Percentiles rank a stretch among this genome's conserved stretches.
Conservation (phyloP, 2,329 filamentous ascomycete genomes). For the Stemphylium beticola region DNA sequence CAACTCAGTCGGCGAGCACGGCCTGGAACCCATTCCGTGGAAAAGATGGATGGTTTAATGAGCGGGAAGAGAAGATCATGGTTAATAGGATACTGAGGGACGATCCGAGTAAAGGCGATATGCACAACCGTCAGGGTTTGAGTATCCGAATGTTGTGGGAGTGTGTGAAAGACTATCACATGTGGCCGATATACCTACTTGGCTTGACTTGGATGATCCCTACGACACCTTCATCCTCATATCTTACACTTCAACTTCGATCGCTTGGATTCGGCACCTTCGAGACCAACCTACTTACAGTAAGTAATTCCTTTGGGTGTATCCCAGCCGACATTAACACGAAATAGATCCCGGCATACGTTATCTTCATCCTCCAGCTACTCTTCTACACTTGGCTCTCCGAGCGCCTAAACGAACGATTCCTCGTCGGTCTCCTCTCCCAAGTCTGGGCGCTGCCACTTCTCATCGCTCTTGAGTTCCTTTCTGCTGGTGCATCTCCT, state of each 20-base stretch:
- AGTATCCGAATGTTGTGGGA: conserved; percentile 56
- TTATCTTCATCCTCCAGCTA: conserved; percentile 57
- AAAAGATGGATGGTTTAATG: conserved; percentile 69
- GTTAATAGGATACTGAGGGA: conserved; percentile 66
- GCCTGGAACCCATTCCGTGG: conserved; percentile 57
- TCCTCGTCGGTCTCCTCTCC: conserved; percentile 53
- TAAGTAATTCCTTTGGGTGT: conserved; percentile 12
- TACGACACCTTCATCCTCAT: conserved; percentile 35
- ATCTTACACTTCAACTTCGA: conserved; percentile 46
- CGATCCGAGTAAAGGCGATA: conserved; percentile 64
- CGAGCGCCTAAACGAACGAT: conserved; percentile 59
- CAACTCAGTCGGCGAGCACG: conserved; percentile 67
- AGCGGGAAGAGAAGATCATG: conserved; percentile 71
- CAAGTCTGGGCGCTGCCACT: conserved; percentile 51
- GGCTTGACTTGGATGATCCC: conserved; percentile 48
- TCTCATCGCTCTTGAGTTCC: conserved; percentile 46
- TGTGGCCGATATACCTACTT: conserved; percentile 54
- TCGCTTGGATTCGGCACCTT: conserved; percentile 47
- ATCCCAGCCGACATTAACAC: conserved; percentile 1
- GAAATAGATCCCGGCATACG: conserved; percentile 51
- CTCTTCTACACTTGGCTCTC: conserved; percentile 58
- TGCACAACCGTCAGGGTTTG: conserved; percentile 66
- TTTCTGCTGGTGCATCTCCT: conserved; percentile 36
- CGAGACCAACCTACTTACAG: conserved; percentile 47
- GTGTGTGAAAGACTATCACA: conserved; percentile 61